phyloP scores from a whole-genome alignment of 352 stramenopile species.

The Stramenopiles sp. region DNA sequence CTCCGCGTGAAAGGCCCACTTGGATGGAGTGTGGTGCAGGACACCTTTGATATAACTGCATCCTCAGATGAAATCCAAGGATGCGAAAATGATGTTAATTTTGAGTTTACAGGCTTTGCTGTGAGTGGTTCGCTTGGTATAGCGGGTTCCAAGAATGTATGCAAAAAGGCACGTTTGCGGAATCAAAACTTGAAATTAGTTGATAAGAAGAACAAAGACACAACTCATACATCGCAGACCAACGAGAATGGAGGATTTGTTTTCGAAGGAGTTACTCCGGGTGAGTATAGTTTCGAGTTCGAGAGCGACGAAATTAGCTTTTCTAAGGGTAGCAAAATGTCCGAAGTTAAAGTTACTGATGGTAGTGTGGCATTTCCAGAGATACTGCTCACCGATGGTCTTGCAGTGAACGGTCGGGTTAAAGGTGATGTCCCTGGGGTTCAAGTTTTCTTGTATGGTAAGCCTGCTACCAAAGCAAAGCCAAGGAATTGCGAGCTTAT shows the following conservation, averaged over 20 bases:
- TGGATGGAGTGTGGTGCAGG: neutral
- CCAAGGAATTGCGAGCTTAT: neutral
- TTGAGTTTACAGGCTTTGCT: slow-evolving; percentile 8
- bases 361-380: neutral
- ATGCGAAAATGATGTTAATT: slow-evolving; percentile 9
- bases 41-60: neutral
- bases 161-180: neutral
- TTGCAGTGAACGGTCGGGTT: neutral
- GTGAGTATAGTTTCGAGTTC: neutral
- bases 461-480: neutral
- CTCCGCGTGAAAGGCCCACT: neutral
- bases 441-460: neutral
- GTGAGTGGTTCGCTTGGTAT: neutral
- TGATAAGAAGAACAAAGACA: neutral
- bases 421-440: neutral
- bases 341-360: neutral
- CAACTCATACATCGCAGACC: neutral
- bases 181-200: neutral
- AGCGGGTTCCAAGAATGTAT: neutral
- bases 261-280: neutral
- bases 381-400: neutral
- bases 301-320: neutral
- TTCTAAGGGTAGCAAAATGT: neutral
- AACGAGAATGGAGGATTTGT: neutral
- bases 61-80: neutral